Evolutionary conservation across 129 eudicot genomes (phyloP), one percentile per base, ranked within the genome.

Genomic region (Escallonia herrerae): DNA sequence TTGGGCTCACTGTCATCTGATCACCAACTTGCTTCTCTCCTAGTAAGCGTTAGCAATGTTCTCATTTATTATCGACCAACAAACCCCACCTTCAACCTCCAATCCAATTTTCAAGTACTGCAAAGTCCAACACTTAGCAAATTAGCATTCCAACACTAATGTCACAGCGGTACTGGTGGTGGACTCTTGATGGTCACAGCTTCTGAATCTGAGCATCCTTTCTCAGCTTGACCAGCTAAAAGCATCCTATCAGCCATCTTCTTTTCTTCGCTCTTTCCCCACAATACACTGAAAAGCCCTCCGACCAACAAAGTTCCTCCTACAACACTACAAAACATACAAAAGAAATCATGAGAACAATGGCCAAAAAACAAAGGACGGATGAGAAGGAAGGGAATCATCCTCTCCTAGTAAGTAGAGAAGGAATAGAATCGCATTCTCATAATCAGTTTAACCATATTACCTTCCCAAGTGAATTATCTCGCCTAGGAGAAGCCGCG

Each of bases 261-360:
- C 40, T 80, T 67, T 80, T 89, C 96, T 62, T 75, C 78, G 14
- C 62, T 78, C 76, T 85, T 89, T 45, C 90, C 93, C 96, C 94
- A 89, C 53, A 85, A 40, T 51, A 85, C 85, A 72, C 80, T 64
- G 69, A 85, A 89, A 51, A 89, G 94, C 56, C 90, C 94, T 70
- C 85, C 86, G 14, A 89, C 84, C 45, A 89, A 67, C 44, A 89
- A 54, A 10, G 85, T 61, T 71, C 81, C 96, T 53, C 94, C 90
- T 60, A 85, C 42, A 33, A 89, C 62, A 68, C 96, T 89, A 43
- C 33, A 62, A 69, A 65, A 10, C 40, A 38, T 56, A 43, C 6
- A 46, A 46, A 5, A 46, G 6, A 46, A 5, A 46, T 46, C 0
- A 22, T 22, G 33, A 22, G 33, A 22, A 22, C 33, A 22, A 22